Conservation (phyloP, 2,329 filamentous ascomycete species). For the Hymenoscyphus albidus region DNA sequence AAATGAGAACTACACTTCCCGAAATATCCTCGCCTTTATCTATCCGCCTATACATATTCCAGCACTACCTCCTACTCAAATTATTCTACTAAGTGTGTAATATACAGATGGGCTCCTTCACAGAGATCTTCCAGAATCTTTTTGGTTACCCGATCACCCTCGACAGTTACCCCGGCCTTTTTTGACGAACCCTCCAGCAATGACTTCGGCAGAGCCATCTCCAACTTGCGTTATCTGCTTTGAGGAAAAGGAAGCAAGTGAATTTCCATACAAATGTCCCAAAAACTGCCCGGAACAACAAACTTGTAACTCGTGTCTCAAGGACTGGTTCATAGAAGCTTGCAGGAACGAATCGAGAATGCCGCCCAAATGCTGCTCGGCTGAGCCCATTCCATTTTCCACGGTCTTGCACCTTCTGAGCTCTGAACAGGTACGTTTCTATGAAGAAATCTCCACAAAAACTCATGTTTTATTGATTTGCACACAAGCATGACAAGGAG, state of each 20-base stretch:
- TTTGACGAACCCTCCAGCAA: background rate
- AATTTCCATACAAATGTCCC: conserved; percentile 13
- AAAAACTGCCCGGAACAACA: conserved; percentile 7
- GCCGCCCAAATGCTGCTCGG: conserved; percentile 44
- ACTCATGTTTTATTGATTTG: too few relatives aligned
- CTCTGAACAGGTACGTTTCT: conserved; percentile 30
- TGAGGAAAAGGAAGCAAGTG: conserved; percentile 8
- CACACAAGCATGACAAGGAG: too few relatives aligned
- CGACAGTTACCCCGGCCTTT: too few relatives aligned
- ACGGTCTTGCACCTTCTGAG: conserved; percentile 37
- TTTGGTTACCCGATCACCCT: too few relatives aligned
- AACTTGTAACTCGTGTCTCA: conserved; percentile 37
- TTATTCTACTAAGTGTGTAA: too few relatives aligned
- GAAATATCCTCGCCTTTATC: too few relatives aligned
- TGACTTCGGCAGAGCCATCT: background rate
- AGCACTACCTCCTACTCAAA: too few relatives aligned
- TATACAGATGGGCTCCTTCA: too few relatives aligned
- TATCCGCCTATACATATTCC: too few relatives aligned
- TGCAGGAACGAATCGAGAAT: conserved; percentile 39
- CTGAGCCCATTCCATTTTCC: conserved; percentile 39
- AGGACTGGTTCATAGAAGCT: conserved; percentile 40
- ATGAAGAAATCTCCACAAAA: too few relatives aligned
- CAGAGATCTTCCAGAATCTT: too few relatives aligned
- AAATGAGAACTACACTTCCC: too few relatives aligned
- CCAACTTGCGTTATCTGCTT: conserved; percentile 7